A percentile compares a stretch with the other conserved stretches of the same genome.
These are phyloP conservation scores for Themeda triandra DNA, from an alignment of 176 grass and related monocot genomes.

Conservation along the genomic window DNA sequence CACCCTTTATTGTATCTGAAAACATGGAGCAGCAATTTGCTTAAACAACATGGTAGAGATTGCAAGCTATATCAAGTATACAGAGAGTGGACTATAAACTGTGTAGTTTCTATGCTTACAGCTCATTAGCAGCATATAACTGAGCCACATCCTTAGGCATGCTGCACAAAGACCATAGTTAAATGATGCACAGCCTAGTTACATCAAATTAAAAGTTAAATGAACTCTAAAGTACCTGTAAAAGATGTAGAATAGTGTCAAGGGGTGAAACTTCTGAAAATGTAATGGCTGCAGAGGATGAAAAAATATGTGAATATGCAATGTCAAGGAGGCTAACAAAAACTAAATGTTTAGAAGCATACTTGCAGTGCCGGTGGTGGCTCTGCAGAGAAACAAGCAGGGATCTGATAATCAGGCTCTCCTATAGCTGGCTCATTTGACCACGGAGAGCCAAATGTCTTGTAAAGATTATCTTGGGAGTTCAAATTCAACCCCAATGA, in stretches of 20 bases:
- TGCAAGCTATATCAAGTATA: neutral
- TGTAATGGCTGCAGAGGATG: conserved; percentile 56
- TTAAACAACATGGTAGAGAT: neutral
- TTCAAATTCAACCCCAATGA: conserved; percentile 88
- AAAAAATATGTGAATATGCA: conserved; percentile 18
- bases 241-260: conserved; percentile 89
- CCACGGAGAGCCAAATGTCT: conserved; percentile 95
- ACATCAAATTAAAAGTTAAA: conserved; percentile 15
- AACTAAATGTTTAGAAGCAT: conserved; percentile 19
- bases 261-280: conserved; percentile 71
- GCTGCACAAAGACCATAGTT: conserved; percentile 51
- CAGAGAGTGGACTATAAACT: neutral
- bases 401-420: conserved; percentile 78
- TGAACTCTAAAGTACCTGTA: conserved; percentile 67
- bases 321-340: conserved; percentile 17
- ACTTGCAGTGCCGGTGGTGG: conserved; percentile 78
- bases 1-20: conserved; percentile 80
- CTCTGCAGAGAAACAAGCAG: conserved; percentile 65
- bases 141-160: conserved; percentile 95
- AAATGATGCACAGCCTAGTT: conserved; percentile 24
- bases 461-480: conserved; percentile 79
- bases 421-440: conserved; percentile 70
- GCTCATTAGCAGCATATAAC: conserved; percentile 81
- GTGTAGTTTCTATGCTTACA: conserved; percentile 51
- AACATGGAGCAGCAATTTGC: conserved; percentile 4